Evolutionary conservation across 192 early-diverging fungal species (phyloP).

Genomic region (Kappamyces sp.): DNA sequence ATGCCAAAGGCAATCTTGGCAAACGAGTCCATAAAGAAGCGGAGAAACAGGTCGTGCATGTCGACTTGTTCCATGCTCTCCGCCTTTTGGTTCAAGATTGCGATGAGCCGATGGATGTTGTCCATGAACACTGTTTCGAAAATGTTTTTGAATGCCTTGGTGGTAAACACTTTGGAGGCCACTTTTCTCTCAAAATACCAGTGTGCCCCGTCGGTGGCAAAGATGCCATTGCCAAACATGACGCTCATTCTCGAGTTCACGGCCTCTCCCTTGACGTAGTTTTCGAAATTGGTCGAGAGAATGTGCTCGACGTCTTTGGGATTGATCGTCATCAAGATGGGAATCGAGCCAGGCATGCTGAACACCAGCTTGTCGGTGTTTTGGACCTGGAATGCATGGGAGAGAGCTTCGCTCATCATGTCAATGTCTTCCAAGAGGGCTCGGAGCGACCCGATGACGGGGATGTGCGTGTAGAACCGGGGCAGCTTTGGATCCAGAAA

Average conservation of each 20-base stretch:
- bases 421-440: too few species aligned
- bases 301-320: constrained; percentile 29
- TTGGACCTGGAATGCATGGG: too few species aligned
- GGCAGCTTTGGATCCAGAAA: too few species aligned
- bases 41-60: constrained; percentile 13
- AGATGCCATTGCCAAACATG: constrained; percentile 58
- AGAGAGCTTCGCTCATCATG: too few species aligned
- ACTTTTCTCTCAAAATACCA: constrained; percentile 56
- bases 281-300: constrained; percentile 32
- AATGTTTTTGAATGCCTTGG: constrained; percentile 2
- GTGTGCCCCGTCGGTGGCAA: constrained; percentile 56
- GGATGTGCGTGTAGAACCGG: too few species aligned
- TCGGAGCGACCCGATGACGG: too few species aligned
- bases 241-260: background rate
- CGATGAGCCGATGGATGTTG: background rate
- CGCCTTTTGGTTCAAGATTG: constrained; percentile 6
- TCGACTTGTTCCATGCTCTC: constrained; percentile 17
- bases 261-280: constrained; percentile 19
- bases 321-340: constrained; percentile 20
- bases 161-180: constrained; percentile 27
- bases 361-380: too few species aligned
- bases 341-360: background rate
- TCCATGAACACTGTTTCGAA: constrained; percentile 11
- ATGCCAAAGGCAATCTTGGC: constrained; percentile 17
- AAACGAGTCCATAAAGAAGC: constrained; percentile 17